Evolutionary conservation across 257 asterid genomes (phyloP).

Genomic region (Solanum commersonii): DNA sequence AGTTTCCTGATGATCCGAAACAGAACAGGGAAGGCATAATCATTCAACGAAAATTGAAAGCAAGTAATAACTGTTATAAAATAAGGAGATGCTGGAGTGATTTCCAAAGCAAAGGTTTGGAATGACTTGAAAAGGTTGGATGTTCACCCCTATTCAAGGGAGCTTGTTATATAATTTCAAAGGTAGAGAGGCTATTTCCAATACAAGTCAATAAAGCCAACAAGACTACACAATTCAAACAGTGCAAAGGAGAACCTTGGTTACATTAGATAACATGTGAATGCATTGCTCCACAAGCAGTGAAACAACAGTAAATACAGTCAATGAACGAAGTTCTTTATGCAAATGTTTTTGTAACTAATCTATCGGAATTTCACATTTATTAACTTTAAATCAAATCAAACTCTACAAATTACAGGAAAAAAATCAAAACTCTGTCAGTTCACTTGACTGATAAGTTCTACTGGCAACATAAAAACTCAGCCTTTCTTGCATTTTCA

Average conservation of each 20-base stretch:
- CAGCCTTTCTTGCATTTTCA: neutral
- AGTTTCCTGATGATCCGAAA: no score
- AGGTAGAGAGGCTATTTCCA: neutral
- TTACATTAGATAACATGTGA: conserved; percentile 70
- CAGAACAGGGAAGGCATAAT: no score
- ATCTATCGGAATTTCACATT: neutral
- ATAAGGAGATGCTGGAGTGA: no score
- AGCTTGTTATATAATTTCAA: neutral
- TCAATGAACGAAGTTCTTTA: conserved; percentile 64
- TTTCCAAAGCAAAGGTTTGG: no score
- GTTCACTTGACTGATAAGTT: neutral
- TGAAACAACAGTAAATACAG: conserved; percentile 80
- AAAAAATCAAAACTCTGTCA: neutral
- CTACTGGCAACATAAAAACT: neutral
- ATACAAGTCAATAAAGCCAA: neutral
- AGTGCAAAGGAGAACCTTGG: conserved; percentile 1
- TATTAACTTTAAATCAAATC: neutral
- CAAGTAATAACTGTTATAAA: no score
- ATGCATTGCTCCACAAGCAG: conserved; percentile 87
- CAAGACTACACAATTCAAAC: neutral
- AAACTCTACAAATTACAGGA: neutral
- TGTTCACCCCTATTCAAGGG: neutral
- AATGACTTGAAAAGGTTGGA: neutral
- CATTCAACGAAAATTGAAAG: no score
- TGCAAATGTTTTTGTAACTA: neutral